Percentiles rank a stretch among this genome's conserved stretches.
Conservation (phyloP, 2,329 filamentous ascomycete genomes). For the Cytospora piceae region DNA sequence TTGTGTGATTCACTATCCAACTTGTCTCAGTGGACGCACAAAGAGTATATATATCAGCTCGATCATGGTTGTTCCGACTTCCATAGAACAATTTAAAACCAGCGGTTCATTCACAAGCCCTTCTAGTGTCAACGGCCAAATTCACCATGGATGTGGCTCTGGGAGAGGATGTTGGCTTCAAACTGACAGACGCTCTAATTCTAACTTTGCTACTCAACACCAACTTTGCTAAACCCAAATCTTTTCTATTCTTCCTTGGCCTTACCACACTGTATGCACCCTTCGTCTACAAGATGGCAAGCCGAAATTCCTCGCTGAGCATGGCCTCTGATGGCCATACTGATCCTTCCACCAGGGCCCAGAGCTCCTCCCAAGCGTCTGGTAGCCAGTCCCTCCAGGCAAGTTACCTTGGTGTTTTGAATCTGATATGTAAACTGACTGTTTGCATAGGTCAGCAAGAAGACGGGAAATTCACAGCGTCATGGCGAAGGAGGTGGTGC, state of each 20-base stretch:
- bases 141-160: not conserved
- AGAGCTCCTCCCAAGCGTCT: too few species aligned
- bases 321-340: too few species aligned
- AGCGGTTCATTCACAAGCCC: not conserved
- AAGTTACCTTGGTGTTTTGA: not conserved
- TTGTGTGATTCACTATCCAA: not conserved
- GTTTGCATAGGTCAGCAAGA: not conserved
- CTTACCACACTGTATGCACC: not conserved
- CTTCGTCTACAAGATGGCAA: not conserved
- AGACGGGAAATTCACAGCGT: too few species aligned
- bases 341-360: not conserved
- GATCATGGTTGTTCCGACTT: not conserved
- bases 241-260: not conserved
- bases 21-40: not conserved
- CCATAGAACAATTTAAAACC: not conserved
- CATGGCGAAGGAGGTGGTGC: not conserved
- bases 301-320: not conserved
- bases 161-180: not conserved
- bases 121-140: not conserved
- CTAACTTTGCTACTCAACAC: not conserved
- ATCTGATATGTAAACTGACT: not conserved
- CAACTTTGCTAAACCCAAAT: not conserved
- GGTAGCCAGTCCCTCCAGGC: too few species aligned
- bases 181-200: not conserved
- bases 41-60: not conserved